These are phyloP conservation scores for Aspergillus pseudotamarii DNA, from an alignment of 2,329 filamentous ascomycete species.

Conservation along the genomic window DNA sequence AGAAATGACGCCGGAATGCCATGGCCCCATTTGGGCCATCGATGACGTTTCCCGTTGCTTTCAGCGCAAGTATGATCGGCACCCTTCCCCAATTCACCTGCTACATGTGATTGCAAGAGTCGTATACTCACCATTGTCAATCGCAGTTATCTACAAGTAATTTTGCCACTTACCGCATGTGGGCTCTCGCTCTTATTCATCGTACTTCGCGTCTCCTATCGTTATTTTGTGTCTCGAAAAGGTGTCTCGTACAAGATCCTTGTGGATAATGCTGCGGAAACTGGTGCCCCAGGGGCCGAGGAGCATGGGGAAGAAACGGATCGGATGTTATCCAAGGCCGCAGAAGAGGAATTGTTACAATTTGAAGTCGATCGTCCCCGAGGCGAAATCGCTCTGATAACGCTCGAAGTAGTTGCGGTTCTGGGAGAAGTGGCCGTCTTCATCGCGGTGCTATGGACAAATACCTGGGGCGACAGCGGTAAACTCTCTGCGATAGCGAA, in stretches of 20 bases:
- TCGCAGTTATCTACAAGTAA: slow-evolving; percentile 72
- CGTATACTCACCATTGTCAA: not conserved
- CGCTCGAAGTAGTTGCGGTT: slow-evolving; percentile 76
- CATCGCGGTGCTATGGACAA: slow-evolving; percentile 62
- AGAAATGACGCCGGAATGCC: slow-evolving; percentile 60
- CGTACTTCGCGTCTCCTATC: slow-evolving; percentile 58
- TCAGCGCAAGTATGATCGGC: slow-evolving; percentile 53
- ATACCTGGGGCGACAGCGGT: slow-evolving; percentile 61
- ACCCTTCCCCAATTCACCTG: not conserved
- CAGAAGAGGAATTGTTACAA: slow-evolving; percentile 50
- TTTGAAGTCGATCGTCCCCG: slow-evolving; percentile 73
- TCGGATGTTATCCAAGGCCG: slow-evolving; percentile 58
- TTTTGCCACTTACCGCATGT: slow-evolving; percentile 75
- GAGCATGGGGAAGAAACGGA: slow-evolving; percentile 55
- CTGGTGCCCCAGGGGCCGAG: slow-evolving; percentile 47
- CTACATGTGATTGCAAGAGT: too few relatives aligned
- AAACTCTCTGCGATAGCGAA: slow-evolving; percentile 65
- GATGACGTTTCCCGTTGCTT: slow-evolving; percentile 68
- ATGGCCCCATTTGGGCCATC: slow-evolving; percentile 59
- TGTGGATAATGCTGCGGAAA: slow-evolving; percentile 39
- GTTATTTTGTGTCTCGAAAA: slow-evolving; percentile 56
- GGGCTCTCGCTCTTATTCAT: slow-evolving; percentile 71
- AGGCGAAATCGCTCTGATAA: slow-evolving; percentile 69
- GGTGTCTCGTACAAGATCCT: slow-evolving; percentile 59
- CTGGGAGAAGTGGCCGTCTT: slow-evolving; percentile 72